A percentile compares a stretch with the other conserved stretches of the same genome.
These are phyloP conservation scores for Xylaria castorea DNA, from an alignment of 495 filamentous ascomycete genomes.

Conservation along the genomic window DNA sequence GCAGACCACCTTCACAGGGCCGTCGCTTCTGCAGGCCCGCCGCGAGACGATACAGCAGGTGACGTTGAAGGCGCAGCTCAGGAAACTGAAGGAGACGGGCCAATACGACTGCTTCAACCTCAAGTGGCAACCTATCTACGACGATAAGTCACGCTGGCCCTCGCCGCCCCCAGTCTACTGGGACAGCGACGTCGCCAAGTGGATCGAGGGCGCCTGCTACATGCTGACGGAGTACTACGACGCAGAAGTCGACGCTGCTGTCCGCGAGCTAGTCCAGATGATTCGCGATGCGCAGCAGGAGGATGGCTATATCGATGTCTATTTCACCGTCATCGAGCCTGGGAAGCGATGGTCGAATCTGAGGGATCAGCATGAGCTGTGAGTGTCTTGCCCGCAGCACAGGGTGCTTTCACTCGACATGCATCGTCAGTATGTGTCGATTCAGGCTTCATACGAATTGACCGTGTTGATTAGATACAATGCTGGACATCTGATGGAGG, in stretches of 20 bases:
- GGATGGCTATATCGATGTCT: conserved; percentile 67
- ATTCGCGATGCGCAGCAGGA: conserved; percentile 59
- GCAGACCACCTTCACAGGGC: conserved; percentile 40
- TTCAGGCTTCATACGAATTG: neutral
- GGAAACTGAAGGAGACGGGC: conserved; percentile 59
- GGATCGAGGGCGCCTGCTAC: conserved; percentile 67
- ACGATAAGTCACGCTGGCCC: conserved; percentile 57
- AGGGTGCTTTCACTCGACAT: neutral
- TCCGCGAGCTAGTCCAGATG: conserved; percentile 62
- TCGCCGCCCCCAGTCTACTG: conserved; percentile 63
- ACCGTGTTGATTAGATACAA: conserved; percentile 53
- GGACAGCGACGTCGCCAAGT: conserved; percentile 68
- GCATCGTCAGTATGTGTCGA: neutral
- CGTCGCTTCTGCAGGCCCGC: conserved; percentile 46
- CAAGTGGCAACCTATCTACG: conserved; percentile 58
- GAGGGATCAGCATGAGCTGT: conserved; percentile 67
- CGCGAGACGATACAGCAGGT: conserved; percentile 49
- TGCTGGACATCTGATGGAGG: conserved; percentile 67
- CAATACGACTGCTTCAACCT: conserved; percentile 63
- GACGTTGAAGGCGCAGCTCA: conserved; percentile 55
- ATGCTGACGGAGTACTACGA: conserved; percentile 53
- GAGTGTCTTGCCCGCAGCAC: conserved; percentile 33
- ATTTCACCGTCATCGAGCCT: conserved; percentile 62
- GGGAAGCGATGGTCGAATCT: conserved; percentile 62
- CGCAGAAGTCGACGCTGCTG: conserved; percentile 55